Conservation (phyloP, 768 basidiomycete species). For the Auricularia auricula-judae region DNA sequence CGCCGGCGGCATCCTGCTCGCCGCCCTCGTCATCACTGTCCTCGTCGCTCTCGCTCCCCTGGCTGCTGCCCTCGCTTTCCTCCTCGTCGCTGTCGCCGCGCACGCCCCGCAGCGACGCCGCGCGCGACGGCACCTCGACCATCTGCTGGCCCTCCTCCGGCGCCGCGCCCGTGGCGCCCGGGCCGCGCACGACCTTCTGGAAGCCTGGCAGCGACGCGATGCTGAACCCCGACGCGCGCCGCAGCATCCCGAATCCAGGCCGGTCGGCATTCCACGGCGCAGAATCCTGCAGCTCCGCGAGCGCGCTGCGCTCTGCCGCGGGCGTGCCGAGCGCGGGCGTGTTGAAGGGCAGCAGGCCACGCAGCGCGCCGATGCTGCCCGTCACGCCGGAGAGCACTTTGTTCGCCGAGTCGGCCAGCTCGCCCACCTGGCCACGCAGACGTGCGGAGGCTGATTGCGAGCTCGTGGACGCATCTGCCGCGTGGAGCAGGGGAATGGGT, state of each 20-base stretch:
- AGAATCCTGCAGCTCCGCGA: conserved; percentile 19
- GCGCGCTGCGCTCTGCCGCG: conserved; percentile 6
- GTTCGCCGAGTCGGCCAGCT: conserved; percentile 59
- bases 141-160: conserved; percentile 42
- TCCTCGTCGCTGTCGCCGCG: conserved; percentile 16
- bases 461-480: conserved; percentile 27
- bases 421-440: conserved; percentile 62
- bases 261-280: conserved; percentile 32
- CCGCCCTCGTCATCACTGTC: conserved; percentile 27
- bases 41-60: conserved; percentile 16
- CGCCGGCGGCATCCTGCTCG: conserved; percentile 19
- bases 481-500: conserved; percentile 64
- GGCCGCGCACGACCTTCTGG: conserved; percentile 24
- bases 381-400: conserved; percentile 42
- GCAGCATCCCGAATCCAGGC: conserved; percentile 54
- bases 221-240: conserved; percentile 70
- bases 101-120: conserved; percentile 33
- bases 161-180: conserved; percentile 12
- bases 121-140: conserved; percentile 43
- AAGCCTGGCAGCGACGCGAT: conserved; percentile 52
- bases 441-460: conserved; percentile 35
- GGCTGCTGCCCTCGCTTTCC: conserved; percentile 16
- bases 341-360: conserved; percentile 53
- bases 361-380: conserved; percentile 80
- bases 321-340: not conserved